Base-by-base conservation (phyloP, 2,329 filamentous ascomycete species). In the Fusarium guadeloupense region DNA sequence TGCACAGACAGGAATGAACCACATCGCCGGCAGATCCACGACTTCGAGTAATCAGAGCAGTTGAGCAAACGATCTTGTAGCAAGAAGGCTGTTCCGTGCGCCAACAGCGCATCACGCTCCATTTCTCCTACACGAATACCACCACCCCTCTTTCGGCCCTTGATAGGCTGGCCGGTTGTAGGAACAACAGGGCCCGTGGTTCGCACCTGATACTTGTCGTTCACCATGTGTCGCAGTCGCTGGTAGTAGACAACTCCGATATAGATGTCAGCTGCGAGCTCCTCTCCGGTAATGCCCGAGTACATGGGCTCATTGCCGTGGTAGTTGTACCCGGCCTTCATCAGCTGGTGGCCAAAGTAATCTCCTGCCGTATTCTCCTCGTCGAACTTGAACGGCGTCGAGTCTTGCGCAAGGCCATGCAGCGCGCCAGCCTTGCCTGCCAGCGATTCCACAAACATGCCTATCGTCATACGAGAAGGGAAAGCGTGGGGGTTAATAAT, bases 401-500 rank as follows among this genome's bases (percentile, higher is more conserved):
- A 93, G 75, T 99, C 95, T 76, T 98, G 95, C 0, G 95, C 91
- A n/a, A 97, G 83, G 40, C 95, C 95, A 75, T 99, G 95, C 30
- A 99, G 85, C 13, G 94, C 91, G 40, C 95, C 95, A 9, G 94
- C 88, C 80, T 99, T 99, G 59, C 95, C 95, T 9, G 95, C 95
- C 46, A 99, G 84, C 6, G 93, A 97, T 80, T 99, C 95, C 72
- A 99, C 88, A 77, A 99, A 98, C 92, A 98, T 98, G 73, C 95
- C 95, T 73, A 99, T 99, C 17, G 95, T 99, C 95, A 99, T 99
- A 78, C 95, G 93, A 39, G 94, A 98, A 8, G 95, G 95, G 84
- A 99, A 99, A 72, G 95, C 95, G 83, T 99, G 95, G 34, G 95
- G 95, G 80, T 99, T 99, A 83, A 99, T 99, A 77, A 99, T 99